Conservation (phyloP, 495 filamentous ascomycete species). For the Xylaria flabelliformis region DNA sequence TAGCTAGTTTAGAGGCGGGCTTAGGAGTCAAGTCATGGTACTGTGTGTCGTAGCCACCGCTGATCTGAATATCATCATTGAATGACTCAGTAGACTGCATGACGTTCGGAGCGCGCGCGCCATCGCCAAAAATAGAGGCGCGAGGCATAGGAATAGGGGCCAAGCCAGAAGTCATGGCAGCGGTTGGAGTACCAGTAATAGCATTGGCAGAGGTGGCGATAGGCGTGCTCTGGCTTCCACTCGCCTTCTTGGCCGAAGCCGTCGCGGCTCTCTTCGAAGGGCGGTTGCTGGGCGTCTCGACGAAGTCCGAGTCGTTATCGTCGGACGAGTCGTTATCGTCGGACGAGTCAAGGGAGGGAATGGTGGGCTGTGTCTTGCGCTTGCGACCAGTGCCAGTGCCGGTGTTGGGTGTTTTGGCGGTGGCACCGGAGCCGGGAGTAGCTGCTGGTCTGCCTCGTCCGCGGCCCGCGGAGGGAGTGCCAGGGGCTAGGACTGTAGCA, state of each 20-base stretch:
- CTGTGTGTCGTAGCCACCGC: background rate
- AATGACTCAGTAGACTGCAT: background rate
- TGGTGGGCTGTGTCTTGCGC: conserved; percentile 26
- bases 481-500: conserved; percentile 16
- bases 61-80: background rate
- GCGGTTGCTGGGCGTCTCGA: conserved; percentile 31
- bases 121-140: conserved; percentile 33
- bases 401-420: conserved; percentile 11
- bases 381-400: conserved; percentile 17
- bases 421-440: conserved; percentile 27
- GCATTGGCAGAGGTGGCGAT: conserved; percentile 18
- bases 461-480: conserved; percentile 19
- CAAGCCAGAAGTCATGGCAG: background rate
- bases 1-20: background rate
- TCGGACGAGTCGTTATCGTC: conserved; percentile 32
- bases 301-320: conserved; percentile 36
- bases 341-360: conserved; percentile 33
- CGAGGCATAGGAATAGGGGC: background rate
- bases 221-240: conserved; percentile 16
- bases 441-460: conserved; percentile 3
- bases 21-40: background rate
- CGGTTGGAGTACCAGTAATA: background rate
- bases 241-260: background rate
- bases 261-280: conserved; percentile 19
- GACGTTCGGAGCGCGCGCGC: background rate